phyloP scores from a whole-genome alignment of 2,329 filamentous ascomycete genomes.

The Canariomyces notabilis region DNA sequence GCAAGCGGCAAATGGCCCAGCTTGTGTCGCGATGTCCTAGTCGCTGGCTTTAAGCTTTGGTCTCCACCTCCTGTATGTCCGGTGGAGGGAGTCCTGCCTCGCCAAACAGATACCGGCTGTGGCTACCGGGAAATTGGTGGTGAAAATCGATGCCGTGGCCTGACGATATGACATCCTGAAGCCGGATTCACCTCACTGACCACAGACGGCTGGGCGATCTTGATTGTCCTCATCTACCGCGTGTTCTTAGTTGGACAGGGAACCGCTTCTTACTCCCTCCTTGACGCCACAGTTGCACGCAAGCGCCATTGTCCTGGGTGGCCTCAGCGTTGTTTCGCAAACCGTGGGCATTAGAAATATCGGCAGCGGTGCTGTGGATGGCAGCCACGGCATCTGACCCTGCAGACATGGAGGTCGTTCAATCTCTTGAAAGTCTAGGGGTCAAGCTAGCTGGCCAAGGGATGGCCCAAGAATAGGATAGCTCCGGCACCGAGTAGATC shows the following conservation, averaged over 20 bases:
- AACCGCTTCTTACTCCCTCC: slow-evolving; percentile 10
- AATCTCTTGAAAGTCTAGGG: background rate
- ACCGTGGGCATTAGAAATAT: background rate
- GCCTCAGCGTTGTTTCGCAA: slow-evolving; percentile 2
- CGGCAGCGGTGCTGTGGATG: background rate
- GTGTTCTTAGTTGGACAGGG: slow-evolving; percentile 20
- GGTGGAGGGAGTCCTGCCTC: too few relatives aligned
- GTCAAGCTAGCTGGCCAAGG: background rate
- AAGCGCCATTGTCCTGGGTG: slow-evolving; percentile 10
- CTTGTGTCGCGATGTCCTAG: slow-evolving; percentile 16
- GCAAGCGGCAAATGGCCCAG: background rate
- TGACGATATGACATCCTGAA: background rate
- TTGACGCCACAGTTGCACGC: slow-evolving; percentile 18
- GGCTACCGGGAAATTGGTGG: slow-evolving; percentile 16
- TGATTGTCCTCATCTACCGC: slow-evolving; percentile 11
- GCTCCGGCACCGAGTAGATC: slow-evolving; percentile 18
- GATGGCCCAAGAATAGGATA: background rate
- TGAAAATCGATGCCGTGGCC: slow-evolving; percentile 4
- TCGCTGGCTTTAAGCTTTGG: slow-evolving; percentile 8
- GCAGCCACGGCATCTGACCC: background rate
- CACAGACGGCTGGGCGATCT: slow-evolving; percentile 1
- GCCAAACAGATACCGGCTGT: too few relatives aligned
- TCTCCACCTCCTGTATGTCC: too few relatives aligned
- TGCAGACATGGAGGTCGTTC: slow-evolving; percentile 1
- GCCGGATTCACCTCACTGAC: background rate